Evolutionary conservation across 169 alveolate species (phyloP).

Genomic region (Babesia gibsoni): DNA sequence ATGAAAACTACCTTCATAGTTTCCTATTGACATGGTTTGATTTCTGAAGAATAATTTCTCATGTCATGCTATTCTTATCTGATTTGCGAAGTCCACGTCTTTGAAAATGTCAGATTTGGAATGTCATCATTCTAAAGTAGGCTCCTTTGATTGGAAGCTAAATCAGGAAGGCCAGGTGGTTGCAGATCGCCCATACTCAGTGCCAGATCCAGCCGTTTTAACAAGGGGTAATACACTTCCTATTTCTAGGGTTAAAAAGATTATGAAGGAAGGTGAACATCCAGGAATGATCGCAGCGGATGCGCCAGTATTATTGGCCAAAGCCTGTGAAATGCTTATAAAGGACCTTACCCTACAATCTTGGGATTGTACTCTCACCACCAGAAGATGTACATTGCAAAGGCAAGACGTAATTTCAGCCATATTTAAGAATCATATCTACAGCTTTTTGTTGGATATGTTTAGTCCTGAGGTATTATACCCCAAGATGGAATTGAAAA

Average conservation of each 20-base stretch:
- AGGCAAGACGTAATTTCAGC: conserved; percentile 80
- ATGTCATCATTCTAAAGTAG: conserved; percentile 92
- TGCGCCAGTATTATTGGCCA: conserved; percentile 93
- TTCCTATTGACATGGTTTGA: too few relatives aligned
- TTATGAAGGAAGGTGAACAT: conserved; percentile 95
- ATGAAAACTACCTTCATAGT: too few relatives aligned
- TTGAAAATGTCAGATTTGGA: conserved; percentile 89
- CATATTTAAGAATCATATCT: conserved; percentile 84
- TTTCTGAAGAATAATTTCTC: too few relatives aligned
- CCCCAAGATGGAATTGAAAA: conserved; percentile 46
- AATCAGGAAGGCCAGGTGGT: conserved; percentile 90
- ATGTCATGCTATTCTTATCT: too few relatives aligned
- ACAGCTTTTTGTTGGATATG: conserved; percentile 89
- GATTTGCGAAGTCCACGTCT: too few relatives aligned
- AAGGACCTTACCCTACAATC: conserved; percentile 91
- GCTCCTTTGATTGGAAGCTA: conserved; percentile 91
- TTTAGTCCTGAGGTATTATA: conserved; percentile 70
- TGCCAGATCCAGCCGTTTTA: conserved; percentile 73
- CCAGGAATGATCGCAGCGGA: conserved; percentile 93
- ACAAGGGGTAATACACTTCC: conserved; percentile 80
- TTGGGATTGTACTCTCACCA: conserved; percentile 89
- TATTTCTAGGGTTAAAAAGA: conserved; percentile 91
- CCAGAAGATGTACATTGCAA: conserved; percentile 88
- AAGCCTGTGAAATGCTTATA: conserved; percentile 94
- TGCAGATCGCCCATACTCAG: conserved; percentile 89